Conservation (phyloP, 164 flowering plant genomes). For the Dillenia suffruticosa region DNA sequence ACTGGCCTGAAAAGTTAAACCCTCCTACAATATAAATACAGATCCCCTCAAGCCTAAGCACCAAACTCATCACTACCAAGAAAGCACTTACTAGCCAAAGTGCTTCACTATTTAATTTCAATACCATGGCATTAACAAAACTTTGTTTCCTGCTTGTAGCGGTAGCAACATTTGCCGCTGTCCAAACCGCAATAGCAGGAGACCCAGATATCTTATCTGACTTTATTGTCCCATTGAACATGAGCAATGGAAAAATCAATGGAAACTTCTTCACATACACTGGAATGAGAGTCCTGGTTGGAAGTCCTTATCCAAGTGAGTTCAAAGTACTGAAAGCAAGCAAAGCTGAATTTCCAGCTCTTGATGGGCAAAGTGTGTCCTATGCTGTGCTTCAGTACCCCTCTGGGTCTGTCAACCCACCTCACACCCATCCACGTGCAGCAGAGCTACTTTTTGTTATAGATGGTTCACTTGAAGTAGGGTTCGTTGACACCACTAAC, state of each 20-base stretch:
- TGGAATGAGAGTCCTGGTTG: background rate
- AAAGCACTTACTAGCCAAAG: too few species aligned
- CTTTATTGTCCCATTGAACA: slow-evolving; percentile 3
- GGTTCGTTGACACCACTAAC: slow-evolving; percentile 25
- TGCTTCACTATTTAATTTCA: too few species aligned
- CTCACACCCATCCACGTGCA: slow-evolving; percentile 13
- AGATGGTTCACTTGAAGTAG: slow-evolving; percentile 22
- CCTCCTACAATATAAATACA: too few species aligned
- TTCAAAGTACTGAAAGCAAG: slow-evolving; percentile 9
- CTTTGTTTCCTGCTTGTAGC: too few species aligned
- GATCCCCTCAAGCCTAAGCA: too few species aligned
- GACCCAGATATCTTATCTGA: background rate
- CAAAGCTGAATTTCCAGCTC: slow-evolving; percentile 6
- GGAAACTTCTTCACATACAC: slow-evolving; percentile 7
- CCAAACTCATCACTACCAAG: too few species aligned
- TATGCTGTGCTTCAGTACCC: slow-evolving; percentile 9
- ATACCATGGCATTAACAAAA: too few species aligned
- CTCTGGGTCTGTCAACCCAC: slow-evolving; percentile 3
- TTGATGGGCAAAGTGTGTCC: slow-evolving; percentile 11
- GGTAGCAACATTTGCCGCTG: too few species aligned
- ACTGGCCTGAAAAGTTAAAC: too few species aligned
- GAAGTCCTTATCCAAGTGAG: background rate
- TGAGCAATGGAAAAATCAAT: background rate
- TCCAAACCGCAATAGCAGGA: background rate
- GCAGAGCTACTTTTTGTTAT: slow-evolving; percentile 9